Conservation (phyloP, 1,284 basidiomycete genomes). For the Rhodotorula sp. region DNA sequence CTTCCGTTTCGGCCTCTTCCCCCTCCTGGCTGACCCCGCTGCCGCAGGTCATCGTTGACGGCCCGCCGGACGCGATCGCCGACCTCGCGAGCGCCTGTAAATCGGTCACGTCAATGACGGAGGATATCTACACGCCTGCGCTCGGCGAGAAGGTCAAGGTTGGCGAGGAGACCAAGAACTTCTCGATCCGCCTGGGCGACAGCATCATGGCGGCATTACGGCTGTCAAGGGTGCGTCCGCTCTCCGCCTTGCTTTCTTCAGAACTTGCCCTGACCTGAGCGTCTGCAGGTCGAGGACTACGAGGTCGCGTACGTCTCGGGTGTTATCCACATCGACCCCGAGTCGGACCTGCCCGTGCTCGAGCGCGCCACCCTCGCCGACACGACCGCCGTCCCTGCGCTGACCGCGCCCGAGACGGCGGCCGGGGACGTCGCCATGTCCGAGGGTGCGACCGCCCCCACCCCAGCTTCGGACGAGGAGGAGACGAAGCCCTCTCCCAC, state of each 20-base stretch:
- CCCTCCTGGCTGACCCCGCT: slow-evolving; percentile 6
- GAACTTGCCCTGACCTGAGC: slow-evolving; percentile 3
- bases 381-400: neutral
- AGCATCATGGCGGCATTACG: slow-evolving; percentile 74
- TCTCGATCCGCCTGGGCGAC: slow-evolving; percentile 91
- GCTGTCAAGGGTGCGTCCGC: slow-evolving; percentile 80
- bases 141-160: slow-evolving; percentile 77
- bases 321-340: slow-evolving; percentile 75
- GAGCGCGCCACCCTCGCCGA: slow-evolving; percentile 40
- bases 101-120: slow-evolving; percentile 78
- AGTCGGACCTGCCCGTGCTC: slow-evolving; percentile 63
- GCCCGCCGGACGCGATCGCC: slow-evolving; percentile 65
- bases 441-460: neutral
- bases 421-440: neutral
- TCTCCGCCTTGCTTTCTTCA: neutral
- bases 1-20: no score
- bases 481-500: slow-evolving; percentile 48
- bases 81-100: slow-evolving; percentile 76
- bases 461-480: neutral
- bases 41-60: slow-evolving; percentile 82
- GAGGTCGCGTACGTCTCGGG: slow-evolving; percentile 91
- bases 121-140: slow-evolving; percentile 80
- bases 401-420: neutral
- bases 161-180: slow-evolving; percentile 92
- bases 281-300: slow-evolving; percentile 85